Evolutionary conservation across 345 rosid species (phyloP).

Genomic region (Euphorbia peplus): DNA sequence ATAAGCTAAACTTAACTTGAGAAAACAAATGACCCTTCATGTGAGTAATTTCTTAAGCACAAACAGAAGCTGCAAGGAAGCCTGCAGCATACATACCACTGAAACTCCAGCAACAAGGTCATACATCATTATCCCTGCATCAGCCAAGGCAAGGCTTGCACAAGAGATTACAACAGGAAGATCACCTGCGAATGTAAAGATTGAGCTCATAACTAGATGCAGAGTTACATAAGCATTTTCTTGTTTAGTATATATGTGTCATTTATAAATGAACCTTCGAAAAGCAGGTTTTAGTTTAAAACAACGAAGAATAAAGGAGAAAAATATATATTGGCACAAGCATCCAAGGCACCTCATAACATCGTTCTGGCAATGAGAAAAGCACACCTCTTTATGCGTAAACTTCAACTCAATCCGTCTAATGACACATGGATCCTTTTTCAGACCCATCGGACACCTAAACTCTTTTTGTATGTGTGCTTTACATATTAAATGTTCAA

Average conservation of each 20-base stretch:
- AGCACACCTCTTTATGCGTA: background rate
- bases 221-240: background rate
- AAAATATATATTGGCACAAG: background rate
- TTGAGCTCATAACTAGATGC: background rate
- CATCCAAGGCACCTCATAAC: background rate
- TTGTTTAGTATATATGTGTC: background rate
- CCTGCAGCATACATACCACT: slow-evolving; percentile 50
- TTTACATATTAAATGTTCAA: too few species aligned
- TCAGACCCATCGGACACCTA: too few species aligned
- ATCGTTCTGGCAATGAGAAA: background rate
- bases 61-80: background rate
- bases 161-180: slow-evolving; percentile 84
- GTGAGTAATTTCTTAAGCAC: background rate
- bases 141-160: slow-evolving; percentile 96
- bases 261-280: too few species aligned
- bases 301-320: background rate
- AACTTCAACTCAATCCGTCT: background rate
- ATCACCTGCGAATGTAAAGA: slow-evolving; percentile 56
- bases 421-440: too few species aligned
- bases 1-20: background rate
- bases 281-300: too few species aligned
- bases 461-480: too few species aligned
- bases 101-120: slow-evolving; percentile 91
- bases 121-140: slow-evolving; percentile 94
- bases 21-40: background rate